Conservation (phyloP, 139 green algal genomes). For the Picochlorum sp. region DNA sequence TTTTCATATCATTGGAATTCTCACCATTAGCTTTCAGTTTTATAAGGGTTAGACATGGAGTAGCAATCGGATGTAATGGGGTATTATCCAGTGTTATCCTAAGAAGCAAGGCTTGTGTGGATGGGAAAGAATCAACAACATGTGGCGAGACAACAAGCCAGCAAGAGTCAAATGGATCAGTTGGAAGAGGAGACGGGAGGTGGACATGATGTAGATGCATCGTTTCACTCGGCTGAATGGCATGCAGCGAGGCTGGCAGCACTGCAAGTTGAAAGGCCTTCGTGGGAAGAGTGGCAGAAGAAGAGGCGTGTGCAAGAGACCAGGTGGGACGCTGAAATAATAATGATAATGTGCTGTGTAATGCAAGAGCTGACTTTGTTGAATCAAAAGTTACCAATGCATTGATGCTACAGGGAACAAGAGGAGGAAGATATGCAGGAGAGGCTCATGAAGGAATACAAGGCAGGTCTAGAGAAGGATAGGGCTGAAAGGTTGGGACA, state of each 20-base stretch:
- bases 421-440: slow-evolving; percentile 5
- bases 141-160: neutral
- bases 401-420: neutral
- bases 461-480: slow-evolving; percentile 8
- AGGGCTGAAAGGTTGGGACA: slow-evolving; percentile 12
- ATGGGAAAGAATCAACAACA: neutral
- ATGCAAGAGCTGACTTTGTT: no score
- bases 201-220: no score
- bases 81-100: no score
- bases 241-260: slow-evolving; percentile 37
- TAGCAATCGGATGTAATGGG: no score
- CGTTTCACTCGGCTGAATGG: slow-evolving; percentile 48
- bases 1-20: no score
- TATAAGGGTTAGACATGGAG: no score
- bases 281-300: slow-evolving; percentile 19
- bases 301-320: slow-evolving; percentile 10
- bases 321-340: neutral
- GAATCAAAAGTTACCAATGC: no score
- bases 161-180: neutral
- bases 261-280: slow-evolving; percentile 24
- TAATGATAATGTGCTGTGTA: neutral
- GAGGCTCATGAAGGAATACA: slow-evolving; percentile 17
- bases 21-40: no score
- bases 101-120: no score
- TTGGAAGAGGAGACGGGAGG: no score